These are phyloP conservation scores for Lojkania enalia DNA, from an alignment of 2,329 filamentous ascomycete species.

Conservation along the genomic window DNA sequence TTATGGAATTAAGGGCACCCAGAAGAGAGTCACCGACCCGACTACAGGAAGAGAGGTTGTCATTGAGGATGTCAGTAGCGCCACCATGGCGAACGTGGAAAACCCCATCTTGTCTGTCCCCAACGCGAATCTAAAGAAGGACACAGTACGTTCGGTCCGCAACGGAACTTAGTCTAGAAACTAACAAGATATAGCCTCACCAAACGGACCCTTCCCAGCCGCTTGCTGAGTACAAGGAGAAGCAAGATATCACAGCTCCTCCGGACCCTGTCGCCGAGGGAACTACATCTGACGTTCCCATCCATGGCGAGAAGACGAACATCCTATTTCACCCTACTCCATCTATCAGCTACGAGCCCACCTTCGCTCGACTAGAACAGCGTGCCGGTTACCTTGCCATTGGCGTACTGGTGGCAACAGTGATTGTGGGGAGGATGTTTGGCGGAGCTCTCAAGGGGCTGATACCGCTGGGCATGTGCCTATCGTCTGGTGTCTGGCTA, in stretches of 20 bases:
- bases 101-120: slow-evolving; percentile 82
- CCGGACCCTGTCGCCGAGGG: slow-evolving; percentile 83
- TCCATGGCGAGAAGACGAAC: slow-evolving; percentile 95
- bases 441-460: slow-evolving; percentile 77
- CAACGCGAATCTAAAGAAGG: slow-evolving; percentile 82
- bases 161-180: background rate
- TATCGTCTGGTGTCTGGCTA: slow-evolving; percentile 78
- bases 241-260: slow-evolving; percentile 87
- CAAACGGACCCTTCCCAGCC: slow-evolving; percentile 72
- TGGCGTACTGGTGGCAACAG: slow-evolving; percentile 71
- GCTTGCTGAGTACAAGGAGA: slow-evolving; percentile 77
- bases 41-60: slow-evolving; percentile 83
- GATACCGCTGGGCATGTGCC: slow-evolving; percentile 70
- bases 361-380: slow-evolving; percentile 75
- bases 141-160: slow-evolving; percentile 55
- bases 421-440: slow-evolving; percentile 77
- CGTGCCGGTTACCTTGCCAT: slow-evolving; percentile 71
- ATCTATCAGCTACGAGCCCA: slow-evolving; percentile 84
- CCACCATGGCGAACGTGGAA: slow-evolving; percentile 70
- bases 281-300: slow-evolving; percentile 89
- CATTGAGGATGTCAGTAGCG: slow-evolving; percentile 78
- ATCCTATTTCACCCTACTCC: slow-evolving; percentile 95
- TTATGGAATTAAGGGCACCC: slow-evolving; percentile 50
- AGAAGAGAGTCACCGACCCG: slow-evolving; percentile 76
- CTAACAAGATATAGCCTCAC: slow-evolving; percentile 55